phyloP scores from a whole-genome alignment of 768 basidiomycete species.

The Calocera viscosa region DNA sequence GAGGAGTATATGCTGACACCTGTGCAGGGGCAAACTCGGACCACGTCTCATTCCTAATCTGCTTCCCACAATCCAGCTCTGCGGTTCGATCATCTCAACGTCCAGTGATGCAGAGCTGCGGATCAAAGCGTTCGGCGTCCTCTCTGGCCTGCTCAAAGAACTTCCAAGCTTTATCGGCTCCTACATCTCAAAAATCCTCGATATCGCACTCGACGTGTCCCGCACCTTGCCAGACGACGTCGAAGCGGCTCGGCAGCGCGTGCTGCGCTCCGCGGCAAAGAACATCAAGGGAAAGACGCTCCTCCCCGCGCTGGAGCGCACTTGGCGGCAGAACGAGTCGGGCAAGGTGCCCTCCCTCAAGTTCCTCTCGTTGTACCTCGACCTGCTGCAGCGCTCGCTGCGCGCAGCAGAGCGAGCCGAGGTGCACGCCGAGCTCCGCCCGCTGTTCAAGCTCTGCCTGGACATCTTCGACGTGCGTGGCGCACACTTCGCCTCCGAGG shows the following conservation, averaged over 20 bases:
- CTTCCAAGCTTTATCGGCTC: constrained; percentile 58
- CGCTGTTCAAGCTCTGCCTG: constrained; percentile 65
- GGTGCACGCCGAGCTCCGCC: constrained; percentile 52
- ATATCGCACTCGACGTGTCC: constrained; percentile 14
- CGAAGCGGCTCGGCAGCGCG: constrained; percentile 11
- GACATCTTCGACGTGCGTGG: constrained; percentile 53
- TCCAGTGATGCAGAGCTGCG: constrained; percentile 14
- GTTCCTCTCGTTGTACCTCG: constrained; percentile 45
- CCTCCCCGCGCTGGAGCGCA: constrained; percentile 10
- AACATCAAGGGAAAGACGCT: constrained; percentile 10
- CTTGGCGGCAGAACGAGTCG: background rate
- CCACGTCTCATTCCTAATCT: constrained; percentile 83
- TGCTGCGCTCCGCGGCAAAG: constrained; percentile 14
- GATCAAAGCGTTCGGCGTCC: constrained; percentile 32
- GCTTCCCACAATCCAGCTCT: constrained; percentile 51
- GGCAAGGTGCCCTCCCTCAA: constrained; percentile 5
- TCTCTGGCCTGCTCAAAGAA: constrained; percentile 56
- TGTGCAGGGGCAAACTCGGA: constrained; percentile 54
- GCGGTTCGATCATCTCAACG: constrained; percentile 27
- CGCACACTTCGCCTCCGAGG: background rate
- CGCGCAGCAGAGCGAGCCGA: constrained; percentile 50
- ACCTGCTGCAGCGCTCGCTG: constrained; percentile 51
- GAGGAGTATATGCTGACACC: constrained; percentile 4
- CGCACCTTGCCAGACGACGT: constrained; percentile 18
- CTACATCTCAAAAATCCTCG: constrained; percentile 22